Evolutionary conservation across 2,329 filamentous ascomycete genomes (phyloP).

Genomic region (Aspergillus costaricaensis): DNA sequence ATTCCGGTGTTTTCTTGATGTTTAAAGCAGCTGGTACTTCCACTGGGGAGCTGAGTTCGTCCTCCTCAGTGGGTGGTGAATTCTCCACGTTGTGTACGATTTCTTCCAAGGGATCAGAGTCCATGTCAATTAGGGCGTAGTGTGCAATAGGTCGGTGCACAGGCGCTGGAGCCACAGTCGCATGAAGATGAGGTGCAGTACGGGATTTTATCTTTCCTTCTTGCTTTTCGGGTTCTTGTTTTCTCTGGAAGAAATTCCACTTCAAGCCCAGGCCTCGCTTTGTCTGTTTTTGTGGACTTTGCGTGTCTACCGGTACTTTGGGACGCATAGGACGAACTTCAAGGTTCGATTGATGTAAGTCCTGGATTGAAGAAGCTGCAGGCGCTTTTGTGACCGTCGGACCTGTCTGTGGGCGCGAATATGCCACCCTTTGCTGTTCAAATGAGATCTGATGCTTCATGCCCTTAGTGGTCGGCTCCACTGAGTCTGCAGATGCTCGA

Average conservation of each 20-base stretch:
- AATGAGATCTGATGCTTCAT: background rate
- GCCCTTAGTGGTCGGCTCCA: background rate
- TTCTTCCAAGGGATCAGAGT: conserved; percentile 43
- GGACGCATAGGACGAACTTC: background rate
- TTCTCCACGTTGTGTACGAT: conserved; percentile 42
- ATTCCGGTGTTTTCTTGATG: conserved; percentile 38
- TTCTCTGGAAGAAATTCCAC: conserved; percentile 63
- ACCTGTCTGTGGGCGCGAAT: background rate
- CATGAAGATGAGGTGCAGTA: conserved; percentile 39
- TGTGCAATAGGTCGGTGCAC: conserved; percentile 54
- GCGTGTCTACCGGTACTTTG: background rate
- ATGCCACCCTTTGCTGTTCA: background rate
- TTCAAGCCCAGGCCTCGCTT: conserved; percentile 40
- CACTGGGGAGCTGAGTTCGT: conserved; percentile 23
- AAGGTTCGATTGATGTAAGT: background rate
- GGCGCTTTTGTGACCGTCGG: background rate
- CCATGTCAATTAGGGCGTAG: conserved; percentile 58
- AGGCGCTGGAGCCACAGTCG: conserved; percentile 41
- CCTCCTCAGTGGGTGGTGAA: conserved; percentile 43
- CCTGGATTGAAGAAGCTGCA: background rate
- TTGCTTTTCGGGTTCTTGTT: conserved; percentile 29
- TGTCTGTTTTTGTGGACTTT: conserved; percentile 21
- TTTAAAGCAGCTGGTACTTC: conserved; percentile 33
- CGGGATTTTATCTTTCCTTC: conserved; percentile 21
- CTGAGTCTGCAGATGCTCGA: conserved; percentile 24